Evolutionary conservation across 1,284 basidiomycete genomes (phyloP), one percentile per base, ranked within the genome.

Genomic region (Inonotus obliquus): DNA sequence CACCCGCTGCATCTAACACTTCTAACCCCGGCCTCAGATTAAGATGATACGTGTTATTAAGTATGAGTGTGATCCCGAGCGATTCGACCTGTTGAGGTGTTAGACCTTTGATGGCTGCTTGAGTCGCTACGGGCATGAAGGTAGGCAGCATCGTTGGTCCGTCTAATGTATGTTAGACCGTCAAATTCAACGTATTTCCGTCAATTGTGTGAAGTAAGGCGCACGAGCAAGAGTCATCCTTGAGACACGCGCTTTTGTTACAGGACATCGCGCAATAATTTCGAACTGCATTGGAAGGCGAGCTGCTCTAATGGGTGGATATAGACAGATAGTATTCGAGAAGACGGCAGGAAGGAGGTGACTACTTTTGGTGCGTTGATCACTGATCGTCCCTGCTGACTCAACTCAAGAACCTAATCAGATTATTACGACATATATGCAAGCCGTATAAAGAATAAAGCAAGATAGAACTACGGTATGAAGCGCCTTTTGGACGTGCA

Each of bases 61-160:
- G 76, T 38, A 92, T 88, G 55, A 94, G 77, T 1, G 86, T 88
- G 32, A 92, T 79, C 1, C 91, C 92, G 1, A 93, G 77, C 1
- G 86, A 78, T 69, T 92, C 89, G 49, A 92, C 84, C 72, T 94
- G 92, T 59, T 91, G 86, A n/a, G 89, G 75, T 1, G 91, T 92
- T 13, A 94, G 75, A 2, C 91, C 91, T 72, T 94, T 94, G 69
- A 94, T 91, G 1, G 91, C 89, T 25, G 87, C 91, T 71, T 94
- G 92, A 3, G 91, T 94, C 2, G 91, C 92, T 5, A 94, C 92
- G 13, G 92, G 92, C 92, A 94, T 94, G 69, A 94, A 94, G 0
- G 92, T 92, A 0, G 92, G 92, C 10, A 93, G 75, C 77, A 87
- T 83, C 1, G 91, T 94, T 47, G 80, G 75, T 10, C 89, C 90